Evolutionary conservation across 2,329 filamentous ascomycete genomes (phyloP), one percentile per base, ranked within the genome.

Genomic region (Cladophialophora chaetospira): DNA sequence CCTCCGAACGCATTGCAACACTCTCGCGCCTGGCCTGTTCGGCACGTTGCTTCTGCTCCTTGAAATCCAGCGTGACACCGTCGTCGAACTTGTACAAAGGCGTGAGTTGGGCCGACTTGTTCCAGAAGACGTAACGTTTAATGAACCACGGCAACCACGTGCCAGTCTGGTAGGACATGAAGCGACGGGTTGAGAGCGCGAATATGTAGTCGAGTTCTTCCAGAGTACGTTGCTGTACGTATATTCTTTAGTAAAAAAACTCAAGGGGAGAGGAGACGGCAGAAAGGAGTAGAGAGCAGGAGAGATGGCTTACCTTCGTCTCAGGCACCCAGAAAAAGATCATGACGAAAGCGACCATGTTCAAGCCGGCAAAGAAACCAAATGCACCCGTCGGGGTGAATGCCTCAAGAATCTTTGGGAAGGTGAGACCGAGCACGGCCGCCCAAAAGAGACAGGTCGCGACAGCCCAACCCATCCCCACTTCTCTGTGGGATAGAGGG

Each of bases 11-110:
- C n/a, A n/a, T n/a, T n/a, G n/a, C n/a, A 3, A 40, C 10, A 40
- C 36, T 40, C 15, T 15, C 36, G 2, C 15, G 15, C 15, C 36
- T 21, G 15, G 17, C 36, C n/a, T 19, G 36, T 11, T 40, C 36
- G 36, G 17, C 36, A 17, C 13, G 36, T 1, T 19, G 36, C 53
- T 43, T 49, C n/a, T 55, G 52, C 10, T 48, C 33, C 5, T 40
- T 40, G 31, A 49, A 33, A 10, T 55, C 53, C 28, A 21, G 4
- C 17, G 49, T 44, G 45, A 55, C 38, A 21, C 53, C 53, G 6
- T 23, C 10, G 8, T 77, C 79, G 45, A 81, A 77, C 23, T 77
- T 72, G 66, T 83, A 84, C 35, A 85, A 70, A 11, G 79, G 79
- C 67, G 78, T 73, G 31, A 65, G 52, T 15, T 58, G 28, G 5